phyloP scores from a whole-genome alignment of 108 stramenopile species.

The Nannochloropsis granulata region DNA sequence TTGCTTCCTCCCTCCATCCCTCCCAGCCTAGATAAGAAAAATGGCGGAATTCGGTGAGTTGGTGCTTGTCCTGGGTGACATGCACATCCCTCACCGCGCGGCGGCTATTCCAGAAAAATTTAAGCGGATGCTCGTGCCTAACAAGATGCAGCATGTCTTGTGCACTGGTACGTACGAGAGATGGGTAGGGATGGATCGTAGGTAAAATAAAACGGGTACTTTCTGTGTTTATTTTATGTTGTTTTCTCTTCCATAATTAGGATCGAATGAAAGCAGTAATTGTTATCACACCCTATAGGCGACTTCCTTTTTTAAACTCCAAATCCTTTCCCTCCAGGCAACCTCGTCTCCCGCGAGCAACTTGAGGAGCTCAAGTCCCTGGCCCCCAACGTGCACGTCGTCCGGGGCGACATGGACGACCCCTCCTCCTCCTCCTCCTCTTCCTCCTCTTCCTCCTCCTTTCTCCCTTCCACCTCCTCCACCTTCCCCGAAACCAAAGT shows the following conservation, averaged over 20 bases:
- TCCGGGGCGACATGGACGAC: constrained; percentile 72
- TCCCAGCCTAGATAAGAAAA: background rate
- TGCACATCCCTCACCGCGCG: constrained; percentile 79
- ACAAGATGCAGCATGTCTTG: constrained; percentile 94
- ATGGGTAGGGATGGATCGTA: background rate
- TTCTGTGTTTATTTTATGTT: too few species aligned
- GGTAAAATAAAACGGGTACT: too few species aligned
- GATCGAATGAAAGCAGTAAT: too few species aligned
- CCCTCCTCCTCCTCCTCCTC: constrained; percentile 1
- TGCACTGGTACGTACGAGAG: constrained; percentile 53
- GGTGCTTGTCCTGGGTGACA: constrained; percentile 68
- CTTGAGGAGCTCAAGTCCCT: constrained; percentile 64
- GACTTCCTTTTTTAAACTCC: background rate
- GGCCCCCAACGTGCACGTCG: constrained; percentile 86
- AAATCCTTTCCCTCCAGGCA: constrained; percentile 27
- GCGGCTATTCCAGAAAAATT: constrained; percentile 80
- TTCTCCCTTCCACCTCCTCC: background rate
- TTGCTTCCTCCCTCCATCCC: background rate
- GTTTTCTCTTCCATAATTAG: too few species aligned
- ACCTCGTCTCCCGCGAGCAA: constrained; percentile 61
- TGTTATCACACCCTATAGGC: background rate
- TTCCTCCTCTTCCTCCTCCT: constrained; percentile 2
- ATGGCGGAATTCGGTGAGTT: constrained; percentile 43
- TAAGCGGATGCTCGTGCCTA: constrained; percentile 86
- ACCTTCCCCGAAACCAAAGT: constrained; percentile 71